Percentiles rank a stretch among this genome's conserved stretches.
These are phyloP conservation scores for Xylaria flabelliformis DNA, from an alignment of 495 filamentous ascomycete species.

Conservation along the genomic window DNA sequence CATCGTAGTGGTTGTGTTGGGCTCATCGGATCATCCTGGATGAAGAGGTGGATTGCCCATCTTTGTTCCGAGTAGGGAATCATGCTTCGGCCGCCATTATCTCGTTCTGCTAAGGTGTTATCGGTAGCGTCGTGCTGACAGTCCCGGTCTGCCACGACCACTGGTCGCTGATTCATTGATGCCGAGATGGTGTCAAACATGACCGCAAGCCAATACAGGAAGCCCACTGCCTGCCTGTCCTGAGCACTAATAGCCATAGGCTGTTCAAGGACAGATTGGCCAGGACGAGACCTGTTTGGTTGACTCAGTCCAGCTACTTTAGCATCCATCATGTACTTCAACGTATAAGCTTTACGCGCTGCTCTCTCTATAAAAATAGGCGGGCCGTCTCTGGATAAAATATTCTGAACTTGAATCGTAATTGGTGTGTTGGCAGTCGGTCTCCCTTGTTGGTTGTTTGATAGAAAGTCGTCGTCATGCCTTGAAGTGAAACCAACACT, in stretches of 20 bases:
- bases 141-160: no score
- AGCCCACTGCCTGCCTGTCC: no score
- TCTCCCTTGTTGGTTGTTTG: neutral
- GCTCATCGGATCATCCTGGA: no score
- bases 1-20: no score
- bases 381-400: neutral
- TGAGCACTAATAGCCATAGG: neutral
- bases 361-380: neutral
- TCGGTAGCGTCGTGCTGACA: no score
- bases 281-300: neutral
- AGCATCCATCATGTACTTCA: conserved; percentile 1
- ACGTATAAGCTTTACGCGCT: neutral
- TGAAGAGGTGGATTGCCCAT: no score
- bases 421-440: neutral
- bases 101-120: no score
- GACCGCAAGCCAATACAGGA: no score
- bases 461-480: neutral
- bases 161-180: no score
- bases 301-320: neutral
- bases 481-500: neutral
- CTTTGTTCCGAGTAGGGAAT: no score
- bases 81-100: no score
- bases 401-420: neutral
- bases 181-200: no score
- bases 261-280: neutral